Percentiles rank a stretch among this genome's conserved stretches.
Evolutionary conservation across 2,329 filamentous ascomycete species (phyloP).

Genomic region (Talaromyces sp.): DNA sequence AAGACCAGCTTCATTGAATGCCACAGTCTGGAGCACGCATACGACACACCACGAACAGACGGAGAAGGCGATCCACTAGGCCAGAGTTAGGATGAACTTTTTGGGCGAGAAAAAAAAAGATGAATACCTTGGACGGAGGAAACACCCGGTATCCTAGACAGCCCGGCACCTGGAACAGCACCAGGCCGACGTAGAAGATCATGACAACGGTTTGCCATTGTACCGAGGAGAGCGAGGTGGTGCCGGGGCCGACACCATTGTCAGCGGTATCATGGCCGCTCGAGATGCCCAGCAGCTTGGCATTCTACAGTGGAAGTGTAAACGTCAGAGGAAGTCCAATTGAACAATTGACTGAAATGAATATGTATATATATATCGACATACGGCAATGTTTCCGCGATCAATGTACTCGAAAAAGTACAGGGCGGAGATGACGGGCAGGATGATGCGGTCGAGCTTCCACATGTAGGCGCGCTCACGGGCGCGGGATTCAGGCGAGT

Average conservation of each 20-base stretch:
- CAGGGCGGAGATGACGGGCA: constrained; percentile 2
- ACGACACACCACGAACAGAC: constrained; percentile 5
- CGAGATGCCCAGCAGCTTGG: constrained; percentile 3
- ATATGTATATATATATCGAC: background rate
- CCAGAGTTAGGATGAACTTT: background rate
- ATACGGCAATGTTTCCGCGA: constrained; percentile 4
- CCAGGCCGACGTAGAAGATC: constrained; percentile 9
- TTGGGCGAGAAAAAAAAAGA: background rate
- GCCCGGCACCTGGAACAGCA: constrained; percentile 5
- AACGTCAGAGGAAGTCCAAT: background rate
- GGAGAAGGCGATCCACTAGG: constrained; percentile 8
- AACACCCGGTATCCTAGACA: constrained; percentile 8
- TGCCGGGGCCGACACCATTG: constrained; percentile 1
- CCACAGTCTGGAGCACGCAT: background rate
- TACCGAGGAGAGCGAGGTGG: background rate
- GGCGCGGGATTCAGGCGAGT: background rate
- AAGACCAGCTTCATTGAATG: constrained; percentile 7
- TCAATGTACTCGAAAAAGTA: constrained; percentile 10
- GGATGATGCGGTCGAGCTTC: constrained; percentile 5
- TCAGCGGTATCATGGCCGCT: background rate
- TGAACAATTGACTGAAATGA: background rate
- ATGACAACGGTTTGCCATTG: constrained; percentile 7
- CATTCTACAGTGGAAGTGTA: background rate
- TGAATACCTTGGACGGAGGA: constrained; percentile 5
- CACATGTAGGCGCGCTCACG: constrained; percentile 1